These are phyloP conservation scores for Debaryomycetaceae sp. DNA, from an alignment of 1,139 yeast genomes.

Conservation along the genomic window DNA sequence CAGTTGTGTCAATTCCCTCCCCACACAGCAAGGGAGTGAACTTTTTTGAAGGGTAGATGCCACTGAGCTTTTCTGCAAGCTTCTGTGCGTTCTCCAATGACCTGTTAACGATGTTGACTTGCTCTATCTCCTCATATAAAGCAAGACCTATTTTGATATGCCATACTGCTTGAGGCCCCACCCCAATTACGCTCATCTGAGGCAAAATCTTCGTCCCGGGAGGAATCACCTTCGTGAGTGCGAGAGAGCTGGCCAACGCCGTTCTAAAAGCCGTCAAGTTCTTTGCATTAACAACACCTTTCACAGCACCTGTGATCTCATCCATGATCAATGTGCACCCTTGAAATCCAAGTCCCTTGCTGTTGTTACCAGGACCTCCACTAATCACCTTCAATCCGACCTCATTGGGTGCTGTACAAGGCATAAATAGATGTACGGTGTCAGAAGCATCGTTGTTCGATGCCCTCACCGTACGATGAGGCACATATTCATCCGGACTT, in stretches of 20 bases:
- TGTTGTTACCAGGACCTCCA: slow-evolving; percentile 40
- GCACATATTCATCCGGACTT: slow-evolving; percentile 23
- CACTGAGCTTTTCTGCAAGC: slow-evolving; percentile 21
- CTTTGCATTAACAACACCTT: slow-evolving; percentile 56
- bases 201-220: slow-evolving; percentile 16
- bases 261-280: slow-evolving; percentile 67
- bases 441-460: slow-evolving; percentile 26
- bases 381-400: slow-evolving; percentile 46
- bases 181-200: slow-evolving; percentile 50
- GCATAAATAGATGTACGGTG: slow-evolving; percentile 61
- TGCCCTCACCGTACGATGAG: slow-evolving; percentile 29
- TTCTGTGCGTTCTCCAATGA: slow-evolving; percentile 37
- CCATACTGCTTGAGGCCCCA: slow-evolving; percentile 71
- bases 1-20: slow-evolving; percentile 11
- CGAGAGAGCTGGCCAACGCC: slow-evolving; percentile 55
- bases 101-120: slow-evolving; percentile 43
- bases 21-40: slow-evolving; percentile 20
- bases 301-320: slow-evolving; percentile 46
- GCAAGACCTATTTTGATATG: slow-evolving; percentile 47
- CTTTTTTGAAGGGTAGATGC: slow-evolving; percentile 19
- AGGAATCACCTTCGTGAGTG: slow-evolving; percentile 37
- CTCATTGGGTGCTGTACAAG: slow-evolving; percentile 50
- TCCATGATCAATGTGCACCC: slow-evolving; percentile 52
- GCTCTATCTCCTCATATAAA: slow-evolving; percentile 27
- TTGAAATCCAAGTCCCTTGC: slow-evolving; percentile 44